Evolutionary conservation across 2,329 filamentous ascomycete genomes (phyloP), one percentile per base, ranked within the genome.

Genomic region (Trichophaea hybrida): DNA sequence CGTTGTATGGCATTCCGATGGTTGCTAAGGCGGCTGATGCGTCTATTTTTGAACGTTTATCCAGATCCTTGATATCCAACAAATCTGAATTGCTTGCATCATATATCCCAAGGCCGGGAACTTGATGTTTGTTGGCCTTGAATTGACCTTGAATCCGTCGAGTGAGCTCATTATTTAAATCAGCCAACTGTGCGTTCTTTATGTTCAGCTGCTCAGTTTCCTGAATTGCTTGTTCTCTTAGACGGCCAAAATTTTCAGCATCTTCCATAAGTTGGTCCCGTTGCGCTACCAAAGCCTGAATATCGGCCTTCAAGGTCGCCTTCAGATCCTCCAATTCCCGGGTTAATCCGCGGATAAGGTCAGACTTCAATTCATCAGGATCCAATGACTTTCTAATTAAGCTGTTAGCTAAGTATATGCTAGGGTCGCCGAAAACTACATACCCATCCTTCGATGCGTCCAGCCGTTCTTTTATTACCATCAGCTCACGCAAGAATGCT

Each of bases 181-280:
- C 88, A 33, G 88, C 85, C 61, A 98, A 78, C 74, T 97, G 91
- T 0, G 87, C 85, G 71, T 98, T 98, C 77, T 95, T 95, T 59
- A 84, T 85, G 8, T 88, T 94, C 49, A 98, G 76, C 69, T 94
- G 88, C 74, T 97, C 93, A 69, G 96, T 97, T 70, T 98, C 93
- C 69, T 94, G 82, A 68, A 96, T 84, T 12, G 88, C 90, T 70
- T 93, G 88, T 72, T 97, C 91, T 68, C 94, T 88, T 75, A 93
- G 86, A 56, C 86, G 84, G 43, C 86, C 82, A 31, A 94, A 80
- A 68, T 84, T 85, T 60, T 84, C 83, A 70, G 91, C 88, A 71
- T 97, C 90, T 59, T 95, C 88, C 0, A 89, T 75, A 10, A 96
- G 74, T 65, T 88, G 82, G 69, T 93, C 88, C 61, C 88, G 83